Conservation (phyloP, 352 stramenopile species). For the Phytopythium kandeliae region DNA sequence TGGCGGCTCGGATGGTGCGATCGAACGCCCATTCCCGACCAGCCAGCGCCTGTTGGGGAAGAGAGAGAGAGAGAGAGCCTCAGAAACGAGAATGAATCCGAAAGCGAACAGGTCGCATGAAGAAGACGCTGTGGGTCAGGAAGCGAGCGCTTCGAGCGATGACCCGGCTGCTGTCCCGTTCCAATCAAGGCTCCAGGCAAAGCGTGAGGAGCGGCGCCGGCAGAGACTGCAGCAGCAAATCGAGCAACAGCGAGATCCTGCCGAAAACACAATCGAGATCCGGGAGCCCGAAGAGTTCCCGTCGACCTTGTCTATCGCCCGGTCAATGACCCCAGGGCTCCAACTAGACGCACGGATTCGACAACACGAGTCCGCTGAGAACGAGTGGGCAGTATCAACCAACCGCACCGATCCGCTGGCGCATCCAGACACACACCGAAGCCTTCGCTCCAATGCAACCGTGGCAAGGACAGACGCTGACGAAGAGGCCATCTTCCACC, state of each 20-base stretch:
- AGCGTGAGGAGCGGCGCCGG: conserved; percentile 43
- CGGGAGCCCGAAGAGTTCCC: conserved; percentile 2
- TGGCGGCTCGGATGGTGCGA: neutral
- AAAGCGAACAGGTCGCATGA: neutral
- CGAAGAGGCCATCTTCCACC: conserved; percentile 9
- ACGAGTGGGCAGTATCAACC: neutral
- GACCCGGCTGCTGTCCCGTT: conserved; percentile 12
- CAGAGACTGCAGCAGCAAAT: conserved; percentile 10
- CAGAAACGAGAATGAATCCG: neutral
- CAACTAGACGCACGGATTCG: neutral
- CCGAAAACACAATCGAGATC: neutral
- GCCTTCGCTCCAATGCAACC: neutral
- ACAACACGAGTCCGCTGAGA: neutral
- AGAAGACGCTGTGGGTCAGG: neutral
- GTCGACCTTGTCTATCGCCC: neutral
- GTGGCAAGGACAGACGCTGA: conserved; percentile 21
- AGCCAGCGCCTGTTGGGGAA: neutral
- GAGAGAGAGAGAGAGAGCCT: neutral
- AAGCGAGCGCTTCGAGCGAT: neutral
- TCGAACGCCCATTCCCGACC: neutral
- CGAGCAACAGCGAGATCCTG: neutral
- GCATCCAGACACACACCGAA: conserved; percentile 2
- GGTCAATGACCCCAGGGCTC: neutral
- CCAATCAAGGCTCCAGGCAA: conserved; percentile 53
- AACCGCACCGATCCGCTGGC: neutral